phyloP scores from a whole-genome alignment of 1,139 yeast genomes.

The Yamadazyma atlantica region DNA sequence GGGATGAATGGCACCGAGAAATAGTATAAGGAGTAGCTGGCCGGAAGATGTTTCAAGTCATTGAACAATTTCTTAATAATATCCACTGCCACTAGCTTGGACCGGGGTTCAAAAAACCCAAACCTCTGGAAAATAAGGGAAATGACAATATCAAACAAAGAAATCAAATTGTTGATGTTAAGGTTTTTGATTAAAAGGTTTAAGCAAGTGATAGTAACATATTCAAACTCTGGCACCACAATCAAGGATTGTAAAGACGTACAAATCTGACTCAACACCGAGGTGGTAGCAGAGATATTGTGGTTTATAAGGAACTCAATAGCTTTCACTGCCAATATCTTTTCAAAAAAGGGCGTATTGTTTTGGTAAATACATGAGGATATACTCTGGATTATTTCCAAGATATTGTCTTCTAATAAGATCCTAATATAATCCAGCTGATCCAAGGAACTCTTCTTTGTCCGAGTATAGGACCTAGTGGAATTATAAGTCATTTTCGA shows the following conservation, averaged over 20 bases:
- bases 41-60: conserved; percentile 32
- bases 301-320: conserved; percentile 65
- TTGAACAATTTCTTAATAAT: conserved; percentile 43
- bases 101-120: conserved; percentile 44
- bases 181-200: conserved; percentile 51
- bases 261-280: conserved; percentile 85
- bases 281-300: conserved; percentile 61
- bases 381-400: conserved; percentile 76
- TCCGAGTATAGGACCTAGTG: conserved; percentile 4
- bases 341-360: conserved; percentile 68
- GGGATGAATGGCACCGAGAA: conserved; percentile 51
- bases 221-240: conserved; percentile 60
- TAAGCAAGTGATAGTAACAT: conserved; percentile 70
- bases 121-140: conserved; percentile 63
- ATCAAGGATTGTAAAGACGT: conserved; percentile 84
- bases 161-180: conserved; percentile 51
- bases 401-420: conserved; percentile 55
- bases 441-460: conserved; percentile 12
- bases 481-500: conserved; percentile 28
- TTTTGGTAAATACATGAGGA: conserved; percentile 77
- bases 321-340: conserved; percentile 71
- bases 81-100: conserved; percentile 47
- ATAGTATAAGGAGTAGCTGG: conserved; percentile 45
- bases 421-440: conserved; percentile 22
- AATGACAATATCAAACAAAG: conserved; percentile 45